Evolutionary conservation across 805 yeast genomes (phyloP).

Genomic region (Tetrapisispora fleetii): DNA sequence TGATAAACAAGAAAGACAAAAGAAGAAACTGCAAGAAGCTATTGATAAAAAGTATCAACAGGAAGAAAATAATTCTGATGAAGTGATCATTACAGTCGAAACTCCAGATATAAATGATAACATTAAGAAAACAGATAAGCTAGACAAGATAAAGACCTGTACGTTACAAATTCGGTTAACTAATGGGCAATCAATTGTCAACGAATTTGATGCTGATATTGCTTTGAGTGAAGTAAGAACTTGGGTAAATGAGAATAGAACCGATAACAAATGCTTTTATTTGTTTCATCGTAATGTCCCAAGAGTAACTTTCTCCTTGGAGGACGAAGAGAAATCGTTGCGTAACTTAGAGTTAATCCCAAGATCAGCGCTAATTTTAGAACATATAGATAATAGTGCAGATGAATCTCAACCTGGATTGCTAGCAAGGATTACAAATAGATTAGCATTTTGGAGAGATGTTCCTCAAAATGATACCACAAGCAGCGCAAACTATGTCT

Average conservation of each 20-base stretch:
- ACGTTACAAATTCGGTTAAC: constrained; percentile 51
- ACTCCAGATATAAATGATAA: constrained; percentile 21
- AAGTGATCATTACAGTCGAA: constrained; percentile 43
- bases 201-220: constrained; percentile 37
- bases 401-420: constrained; percentile 1
- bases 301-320: constrained; percentile 49
- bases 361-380: constrained; percentile 63
- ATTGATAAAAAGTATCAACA: neutral
- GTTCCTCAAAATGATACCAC: neutral
- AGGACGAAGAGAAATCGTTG: constrained; percentile 50
- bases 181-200: constrained; percentile 51
- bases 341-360: constrained; percentile 52
- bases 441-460: constrained; percentile 12
- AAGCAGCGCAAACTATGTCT: neutral
- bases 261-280: constrained; percentile 37
- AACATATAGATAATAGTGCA: constrained; percentile 36
- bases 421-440: neutral
- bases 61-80: constrained; percentile 31
- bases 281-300: constrained; percentile 46
- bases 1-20: constrained; percentile 14
- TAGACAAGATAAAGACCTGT: constrained; percentile 26
- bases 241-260: constrained; percentile 47
- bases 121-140: constrained; percentile 16
- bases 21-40: neutral
- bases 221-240: constrained; percentile 49